These are phyloP conservation scores for Cytospora chrysosperma DNA, from an alignment of 2,329 filamentous ascomycete genomes.

Conservation along the genomic window DNA sequence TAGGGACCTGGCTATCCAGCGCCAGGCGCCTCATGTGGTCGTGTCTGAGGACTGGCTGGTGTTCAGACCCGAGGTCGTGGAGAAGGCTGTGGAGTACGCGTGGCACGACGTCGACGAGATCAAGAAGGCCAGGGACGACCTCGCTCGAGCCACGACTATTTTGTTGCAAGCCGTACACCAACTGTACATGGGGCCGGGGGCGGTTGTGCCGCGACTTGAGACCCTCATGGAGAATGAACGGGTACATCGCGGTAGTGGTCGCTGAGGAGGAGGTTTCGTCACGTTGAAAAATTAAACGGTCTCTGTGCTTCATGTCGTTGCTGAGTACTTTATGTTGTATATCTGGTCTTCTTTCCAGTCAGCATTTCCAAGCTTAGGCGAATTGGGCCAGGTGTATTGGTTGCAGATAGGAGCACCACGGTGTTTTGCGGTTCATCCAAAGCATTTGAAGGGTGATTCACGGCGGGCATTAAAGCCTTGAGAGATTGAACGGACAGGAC, in stretches of 20 bases:
- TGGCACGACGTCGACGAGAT: neutral
- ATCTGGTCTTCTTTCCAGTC: too few relatives aligned
- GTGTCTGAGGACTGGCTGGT: neutral
- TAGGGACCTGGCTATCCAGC: neutral
- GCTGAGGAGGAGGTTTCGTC: too few relatives aligned
- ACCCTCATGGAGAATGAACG: neutral
- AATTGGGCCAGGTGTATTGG: too few relatives aligned
- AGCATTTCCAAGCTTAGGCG: too few relatives aligned
- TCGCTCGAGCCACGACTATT: rapidly evolving
- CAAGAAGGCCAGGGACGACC: neutral
- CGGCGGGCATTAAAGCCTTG: too few relatives aligned
- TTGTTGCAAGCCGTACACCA: neutral
- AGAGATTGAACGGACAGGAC: too few relatives aligned
- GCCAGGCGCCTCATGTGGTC: neutral
- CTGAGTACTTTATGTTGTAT: too few relatives aligned
- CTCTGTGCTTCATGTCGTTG: too few relatives aligned
- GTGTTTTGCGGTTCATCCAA: too few relatives aligned
- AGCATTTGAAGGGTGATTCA: too few relatives aligned
- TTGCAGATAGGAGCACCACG: too few relatives aligned
- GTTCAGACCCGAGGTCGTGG: neutral
- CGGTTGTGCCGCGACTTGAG: neutral
- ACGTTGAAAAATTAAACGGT: too few relatives aligned
- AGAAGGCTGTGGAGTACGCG: neutral
- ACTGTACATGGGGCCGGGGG: neutral
- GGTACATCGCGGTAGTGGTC: neutral